Evolutionary conservation across 257 asterid genomes (phyloP), one percentile per base, ranked within the genome.

Genomic region (Solanum etuberosum): DNA sequence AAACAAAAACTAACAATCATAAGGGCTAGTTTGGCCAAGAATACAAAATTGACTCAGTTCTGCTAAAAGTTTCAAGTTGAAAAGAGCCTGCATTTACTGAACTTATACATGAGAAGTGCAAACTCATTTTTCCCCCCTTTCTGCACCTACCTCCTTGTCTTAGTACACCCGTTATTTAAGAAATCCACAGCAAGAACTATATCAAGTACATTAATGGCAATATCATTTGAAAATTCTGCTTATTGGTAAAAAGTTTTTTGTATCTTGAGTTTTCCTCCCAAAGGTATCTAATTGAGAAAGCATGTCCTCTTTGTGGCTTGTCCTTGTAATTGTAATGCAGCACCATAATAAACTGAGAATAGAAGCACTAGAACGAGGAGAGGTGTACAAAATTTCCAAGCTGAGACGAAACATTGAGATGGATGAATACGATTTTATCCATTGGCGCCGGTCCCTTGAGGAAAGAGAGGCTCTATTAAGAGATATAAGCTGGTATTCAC

Each of bases 361-460:
- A 87, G 99, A 94, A 92, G 98, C 99, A 84, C 88, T 84, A 86
- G 95, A 89, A 90, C 92, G 95, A 84, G 98, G 98, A 80, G 97
- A 97, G 91, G 87, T 81, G 46, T 94, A 93, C 93, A 91, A 91
- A 91, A 88, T 97, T 87, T 87, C 92, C 40, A 93, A 82, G 91
- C 87, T 97, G 78, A 91, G 94, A 89, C 95, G 99, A 87, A 97
- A 97, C 46, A 93, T 92, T 89, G 99, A 97, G 89, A 95, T 97
- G 99, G 96, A 97, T 88, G 98, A 97, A 83, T 97, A 97, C 54
- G 99, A 97, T 87, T 91, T 94, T 23, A 92, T 97, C 88, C 99
- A 97, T 88, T 97, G 98, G 98, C 98, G 97, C 32, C 96, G 98
- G 88, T 97, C 99, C 81, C 88, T 92, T 46, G 99, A 97, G 91